Percentiles rank a stretch among this genome's conserved stretches.
These are phyloP conservation scores for Rutstroemia sp. DNA, from an alignment of 2,329 filamentous ascomycete genomes.

Conservation along the genomic window DNA sequence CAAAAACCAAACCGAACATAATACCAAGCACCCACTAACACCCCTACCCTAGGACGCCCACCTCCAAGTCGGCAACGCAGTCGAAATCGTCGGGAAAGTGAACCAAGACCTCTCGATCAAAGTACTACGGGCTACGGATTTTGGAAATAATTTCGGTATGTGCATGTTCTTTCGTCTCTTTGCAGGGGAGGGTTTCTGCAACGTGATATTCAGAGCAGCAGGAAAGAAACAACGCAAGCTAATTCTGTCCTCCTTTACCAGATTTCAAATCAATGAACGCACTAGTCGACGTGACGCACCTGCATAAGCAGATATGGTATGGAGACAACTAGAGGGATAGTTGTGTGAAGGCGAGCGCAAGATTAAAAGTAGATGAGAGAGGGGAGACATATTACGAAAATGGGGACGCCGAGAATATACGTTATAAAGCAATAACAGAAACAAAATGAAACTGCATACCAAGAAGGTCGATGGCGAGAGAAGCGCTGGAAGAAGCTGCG, in stretches of 20 bases:
- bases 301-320: constrained; percentile 75
- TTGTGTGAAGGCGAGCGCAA: no score
- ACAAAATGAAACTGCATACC: no score
- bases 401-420: no score
- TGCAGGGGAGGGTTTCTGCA: no score
- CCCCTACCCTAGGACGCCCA: constrained; percentile 53
- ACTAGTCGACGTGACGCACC: constrained; percentile 81
- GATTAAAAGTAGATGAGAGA: no score
- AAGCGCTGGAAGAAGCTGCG: no score
- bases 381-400: not conserved
- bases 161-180: no score
- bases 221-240: not conserved
- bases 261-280: constrained; percentile 66
- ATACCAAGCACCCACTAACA: not conserved
- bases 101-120: constrained; percentile 65
- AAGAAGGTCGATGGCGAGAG: no score
- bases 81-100: constrained; percentile 75
- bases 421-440: no score
- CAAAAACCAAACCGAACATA: not conserved
- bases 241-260: not conserved
- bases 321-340: not conserved
- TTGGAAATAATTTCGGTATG: constrained; percentile 62
- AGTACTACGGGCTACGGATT: constrained; percentile 61
- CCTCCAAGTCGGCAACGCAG: constrained; percentile 59
- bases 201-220: no score